These are phyloP conservation scores for Aspergillus caelatus DNA, from an alignment of 2,329 filamentous ascomycete species.

Conservation along the genomic window DNA sequence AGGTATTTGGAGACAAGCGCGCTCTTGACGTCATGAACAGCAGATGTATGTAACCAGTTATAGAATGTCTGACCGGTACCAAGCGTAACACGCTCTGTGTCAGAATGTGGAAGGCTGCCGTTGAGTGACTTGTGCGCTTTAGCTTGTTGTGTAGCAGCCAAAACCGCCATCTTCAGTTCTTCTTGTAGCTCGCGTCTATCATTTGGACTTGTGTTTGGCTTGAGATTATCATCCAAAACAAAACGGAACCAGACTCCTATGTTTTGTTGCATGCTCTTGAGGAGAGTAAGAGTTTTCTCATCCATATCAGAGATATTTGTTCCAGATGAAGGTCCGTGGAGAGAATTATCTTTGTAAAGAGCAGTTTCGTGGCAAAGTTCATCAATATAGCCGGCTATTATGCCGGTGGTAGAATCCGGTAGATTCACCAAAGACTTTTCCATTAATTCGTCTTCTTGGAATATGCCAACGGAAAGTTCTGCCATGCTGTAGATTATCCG, in stretches of 20 bases:
- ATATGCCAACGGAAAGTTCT: neutral
- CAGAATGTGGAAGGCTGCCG: neutral
- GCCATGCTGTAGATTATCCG: neutral
- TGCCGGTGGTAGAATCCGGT: neutral
- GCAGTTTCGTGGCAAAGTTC: neutral
- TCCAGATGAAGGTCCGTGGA: too few relatives aligned
- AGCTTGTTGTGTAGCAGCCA: neutral
- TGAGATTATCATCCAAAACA: neutral
- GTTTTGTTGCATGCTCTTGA: neutral
- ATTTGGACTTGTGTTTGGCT: neutral
- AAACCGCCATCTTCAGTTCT: neutral
- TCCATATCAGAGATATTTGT: too few relatives aligned
- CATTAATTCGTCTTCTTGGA: neutral
- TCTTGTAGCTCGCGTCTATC: neutral
- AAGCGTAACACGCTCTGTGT: neutral
- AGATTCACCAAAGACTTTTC: neutral
- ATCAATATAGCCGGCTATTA: neutral
- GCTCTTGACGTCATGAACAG: neutral
- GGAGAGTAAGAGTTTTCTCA: too few relatives aligned
- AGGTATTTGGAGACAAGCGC: neutral
- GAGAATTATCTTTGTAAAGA: too few relatives aligned
- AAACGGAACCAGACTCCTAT: neutral
- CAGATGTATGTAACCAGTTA: constrained; percentile 1
- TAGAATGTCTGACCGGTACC: neutral
- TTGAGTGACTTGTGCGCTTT: neutral